Conservation (phyloP, 177 flowering plant genomes). For the Vitis hybrid region DNA sequence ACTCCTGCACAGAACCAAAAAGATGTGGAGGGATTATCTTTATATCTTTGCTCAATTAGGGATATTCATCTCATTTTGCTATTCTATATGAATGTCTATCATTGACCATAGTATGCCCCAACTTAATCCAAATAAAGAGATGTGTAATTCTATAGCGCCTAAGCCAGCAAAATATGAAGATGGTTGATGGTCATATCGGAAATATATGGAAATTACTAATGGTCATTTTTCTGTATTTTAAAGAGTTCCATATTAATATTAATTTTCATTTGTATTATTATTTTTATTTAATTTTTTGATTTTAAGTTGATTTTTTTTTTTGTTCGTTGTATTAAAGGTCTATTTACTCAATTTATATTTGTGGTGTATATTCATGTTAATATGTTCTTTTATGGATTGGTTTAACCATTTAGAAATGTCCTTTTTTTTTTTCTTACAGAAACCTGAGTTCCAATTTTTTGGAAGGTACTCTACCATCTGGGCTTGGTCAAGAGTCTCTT, state of each 20-base stretch:
- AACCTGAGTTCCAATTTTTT: slow-evolving; percentile 86
- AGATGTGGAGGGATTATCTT: too few species aligned
- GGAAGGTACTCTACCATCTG: slow-evolving; percentile 68
- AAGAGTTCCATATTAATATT: neutral
- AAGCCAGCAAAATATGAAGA: too few species aligned
- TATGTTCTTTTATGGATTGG: neutral
- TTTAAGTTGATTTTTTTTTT: neutral
- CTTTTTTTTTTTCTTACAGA: slow-evolving; percentile 42
- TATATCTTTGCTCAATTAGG: too few species aligned
- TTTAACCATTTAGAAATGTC: neutral
- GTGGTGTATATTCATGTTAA: neutral
- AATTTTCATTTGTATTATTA: neutral
- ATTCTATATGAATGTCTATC: too few species aligned
- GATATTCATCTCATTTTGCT: too few species aligned
- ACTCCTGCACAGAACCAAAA: too few species aligned
- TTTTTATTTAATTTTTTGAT: neutral
- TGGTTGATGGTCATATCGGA: too few species aligned
- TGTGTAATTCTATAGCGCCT: too few species aligned
- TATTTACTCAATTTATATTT: neutral
- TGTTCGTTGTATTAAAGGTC: neutral
- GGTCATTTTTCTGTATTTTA: too few species aligned
- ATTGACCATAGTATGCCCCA: too few species aligned
- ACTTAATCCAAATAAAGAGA: too few species aligned
- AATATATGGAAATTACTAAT: too few species aligned
- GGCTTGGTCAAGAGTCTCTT: slow-evolving; percentile 80